Evolutionary conservation across 441 rosid species (phyloP), one percentile per base, ranked within the genome.

Genomic region (Arabidopsis lyrata): DNA sequence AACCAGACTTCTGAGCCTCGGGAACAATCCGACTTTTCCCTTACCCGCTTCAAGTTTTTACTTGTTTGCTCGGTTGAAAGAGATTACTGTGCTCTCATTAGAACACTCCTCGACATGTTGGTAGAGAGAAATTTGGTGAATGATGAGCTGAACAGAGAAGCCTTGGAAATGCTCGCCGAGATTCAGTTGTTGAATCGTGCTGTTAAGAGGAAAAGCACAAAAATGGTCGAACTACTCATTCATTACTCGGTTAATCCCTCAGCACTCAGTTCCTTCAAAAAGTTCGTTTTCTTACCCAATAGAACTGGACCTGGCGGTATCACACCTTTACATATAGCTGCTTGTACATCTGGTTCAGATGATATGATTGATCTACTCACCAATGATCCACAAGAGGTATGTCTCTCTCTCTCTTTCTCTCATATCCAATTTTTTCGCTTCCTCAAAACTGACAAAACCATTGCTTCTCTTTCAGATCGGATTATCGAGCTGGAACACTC

Each of bases 311-410:
- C 97, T 15, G 95, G 92, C 49, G 95, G 92, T 68, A 81, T 89
- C 80, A 84, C 97, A 35, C 93, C 98, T 36, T 78, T 93, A 41
- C 98, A 93, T 82, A 81, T 90, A 82, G 95, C 92, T 75, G 98
- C 98, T 45, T 85, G 86, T 79, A 86, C 86, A 24, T 82, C 90
- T 2, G 85, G 80, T 70, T 88, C 90, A 45, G 87, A 80, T 9
- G 90, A 83, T 72, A 64, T 89, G 57, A 68, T 93, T 48, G 90
- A 93, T 80, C 84, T 83, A 64, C 83, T 93, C 82, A 93, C 97
- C 66, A 88, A 85, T 84, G 98, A 93, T 63, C 94, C 95, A 5
- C 89, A 81, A 45, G 88, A 89, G 93, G 98, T 91, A 87, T 55
- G 3, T 38, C 34, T 24, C 14, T 29, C 12, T 49, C 42, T 52